Evolutionary conservation across 495 filamentous ascomycete genomes (phyloP).

Genomic region (Choiromyces venosus): DNA sequence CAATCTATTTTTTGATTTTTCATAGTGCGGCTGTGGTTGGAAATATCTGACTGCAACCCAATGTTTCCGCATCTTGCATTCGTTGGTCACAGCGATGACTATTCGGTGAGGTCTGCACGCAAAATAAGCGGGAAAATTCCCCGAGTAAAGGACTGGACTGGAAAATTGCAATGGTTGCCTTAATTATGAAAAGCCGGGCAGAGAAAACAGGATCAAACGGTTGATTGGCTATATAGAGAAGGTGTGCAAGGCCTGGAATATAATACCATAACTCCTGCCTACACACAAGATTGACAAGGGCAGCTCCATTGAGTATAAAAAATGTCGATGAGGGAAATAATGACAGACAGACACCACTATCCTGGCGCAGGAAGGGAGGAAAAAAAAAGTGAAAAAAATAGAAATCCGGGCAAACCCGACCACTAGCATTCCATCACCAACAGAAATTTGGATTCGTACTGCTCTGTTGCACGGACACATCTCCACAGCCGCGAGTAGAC

Average conservation of each 20-base stretch:
- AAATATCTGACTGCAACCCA: neutral
- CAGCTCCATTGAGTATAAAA: neutral
- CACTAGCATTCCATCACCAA: neutral
- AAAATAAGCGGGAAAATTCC: constrained; percentile 1
- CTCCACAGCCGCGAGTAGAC: neutral
- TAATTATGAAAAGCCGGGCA: neutral
- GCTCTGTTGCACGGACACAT: neutral
- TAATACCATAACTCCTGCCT: neutral
- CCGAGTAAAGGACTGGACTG: neutral
- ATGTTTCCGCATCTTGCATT: neutral
- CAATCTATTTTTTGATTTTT: neutral
- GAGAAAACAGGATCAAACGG: constrained; percentile 5
- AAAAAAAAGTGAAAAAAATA: neutral
- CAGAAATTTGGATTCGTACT: neutral
- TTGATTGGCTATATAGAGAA: constrained; percentile 3
- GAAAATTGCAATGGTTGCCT: neutral
- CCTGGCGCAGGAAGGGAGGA: neutral
- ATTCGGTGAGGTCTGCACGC: neutral
- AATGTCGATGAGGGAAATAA: constrained; percentile 3
- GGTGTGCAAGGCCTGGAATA: neutral
- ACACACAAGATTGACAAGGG: neutral
- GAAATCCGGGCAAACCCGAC: constrained; percentile 2
- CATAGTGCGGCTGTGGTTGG: constrained; percentile 1
- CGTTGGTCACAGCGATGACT: neutral
- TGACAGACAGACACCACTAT: neutral